Conservation (phyloP, 176 grass and related monocot genomes). For the Oryza coarctata region DNA sequence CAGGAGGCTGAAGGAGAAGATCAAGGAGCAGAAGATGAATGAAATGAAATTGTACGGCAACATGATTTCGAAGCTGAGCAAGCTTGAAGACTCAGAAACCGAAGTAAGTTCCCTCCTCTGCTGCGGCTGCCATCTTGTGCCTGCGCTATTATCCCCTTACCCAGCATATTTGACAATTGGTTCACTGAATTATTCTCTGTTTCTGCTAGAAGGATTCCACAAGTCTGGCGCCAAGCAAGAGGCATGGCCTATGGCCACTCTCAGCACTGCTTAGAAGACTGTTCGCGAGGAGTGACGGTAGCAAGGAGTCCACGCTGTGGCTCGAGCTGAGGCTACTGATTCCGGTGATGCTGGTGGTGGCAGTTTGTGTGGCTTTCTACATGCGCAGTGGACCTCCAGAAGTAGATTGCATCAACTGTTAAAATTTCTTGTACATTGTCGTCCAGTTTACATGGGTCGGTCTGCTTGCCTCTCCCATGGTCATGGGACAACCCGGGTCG, state of each 20-base stretch:
- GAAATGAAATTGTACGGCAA: constrained; percentile 66
- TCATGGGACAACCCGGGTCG: neutral
- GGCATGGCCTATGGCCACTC: constrained; percentile 25
- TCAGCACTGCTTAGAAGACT: constrained; percentile 28
- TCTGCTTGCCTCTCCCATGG: neutral
- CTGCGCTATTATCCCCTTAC: neutral
- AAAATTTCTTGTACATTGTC: neutral
- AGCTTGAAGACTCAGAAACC: constrained; percentile 22
- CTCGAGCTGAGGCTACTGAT: constrained; percentile 42
- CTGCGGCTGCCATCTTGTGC: neutral
- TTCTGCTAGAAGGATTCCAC: constrained; percentile 34
- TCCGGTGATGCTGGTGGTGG: constrained; percentile 36
- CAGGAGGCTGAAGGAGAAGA: constrained; percentile 52
- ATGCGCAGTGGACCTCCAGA: constrained; percentile 35
- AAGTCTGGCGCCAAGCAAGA: constrained; percentile 34
- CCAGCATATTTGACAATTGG: neutral
- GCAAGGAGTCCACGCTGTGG: constrained; percentile 37
- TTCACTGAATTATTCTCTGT: neutral
- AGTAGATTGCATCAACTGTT: constrained; percentile 51
- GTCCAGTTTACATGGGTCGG: neutral
- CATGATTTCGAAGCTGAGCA: constrained; percentile 55
- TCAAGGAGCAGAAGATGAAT: constrained; percentile 57
- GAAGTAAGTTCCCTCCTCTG: constrained; percentile 31
- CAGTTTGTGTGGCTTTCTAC: constrained; percentile 46
- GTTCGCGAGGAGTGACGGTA: constrained; percentile 22